Percentiles rank a stretch among this genome's conserved stretches.
Conservation (phyloP, 306 rosid species). For the Gleditsia sinensis region DNA sequence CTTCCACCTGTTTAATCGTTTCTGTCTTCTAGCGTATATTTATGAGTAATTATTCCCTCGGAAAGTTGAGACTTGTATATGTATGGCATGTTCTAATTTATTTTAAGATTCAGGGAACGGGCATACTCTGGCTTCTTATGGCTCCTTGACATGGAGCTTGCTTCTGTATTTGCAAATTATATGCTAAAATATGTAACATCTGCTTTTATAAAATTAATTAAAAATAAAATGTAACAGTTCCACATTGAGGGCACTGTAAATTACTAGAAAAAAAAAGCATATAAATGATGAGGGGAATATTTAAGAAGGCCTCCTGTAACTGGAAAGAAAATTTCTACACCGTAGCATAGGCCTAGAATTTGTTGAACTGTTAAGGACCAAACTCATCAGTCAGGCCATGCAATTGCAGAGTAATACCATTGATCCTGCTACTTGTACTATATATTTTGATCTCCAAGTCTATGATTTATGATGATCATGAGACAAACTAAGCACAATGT, state of each 20-base stretch:
- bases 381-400: neutral
- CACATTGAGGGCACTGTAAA: neutral
- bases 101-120: neutral
- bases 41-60: too few species aligned
- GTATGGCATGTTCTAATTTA: too few species aligned
- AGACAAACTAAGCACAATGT: neutral
- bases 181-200: neutral
- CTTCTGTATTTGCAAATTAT: slow-evolving; percentile 6
- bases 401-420: neutral
- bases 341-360: too few species aligned
- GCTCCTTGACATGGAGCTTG: neutral
- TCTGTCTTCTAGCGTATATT: neutral
- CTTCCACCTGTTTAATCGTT: neutral
- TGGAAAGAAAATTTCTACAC: too few species aligned
- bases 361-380: neutral
- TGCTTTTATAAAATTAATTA: neutral
- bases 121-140: neutral
- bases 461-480: neutral
- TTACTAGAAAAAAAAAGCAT: neutral
- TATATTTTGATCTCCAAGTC: too few species aligned
- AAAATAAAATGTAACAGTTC: neutral
- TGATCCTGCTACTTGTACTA: neutral
- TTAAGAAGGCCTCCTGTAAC: too few species aligned
- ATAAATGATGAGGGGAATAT: neutral
- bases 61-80: too few species aligned